A percentile compares a stretch with the other conserved stretches of the same genome.
phyloP scores from a whole-genome alignment of 2,329 filamentous ascomycete genomes.

The Aspergillus hortae region DNA sequence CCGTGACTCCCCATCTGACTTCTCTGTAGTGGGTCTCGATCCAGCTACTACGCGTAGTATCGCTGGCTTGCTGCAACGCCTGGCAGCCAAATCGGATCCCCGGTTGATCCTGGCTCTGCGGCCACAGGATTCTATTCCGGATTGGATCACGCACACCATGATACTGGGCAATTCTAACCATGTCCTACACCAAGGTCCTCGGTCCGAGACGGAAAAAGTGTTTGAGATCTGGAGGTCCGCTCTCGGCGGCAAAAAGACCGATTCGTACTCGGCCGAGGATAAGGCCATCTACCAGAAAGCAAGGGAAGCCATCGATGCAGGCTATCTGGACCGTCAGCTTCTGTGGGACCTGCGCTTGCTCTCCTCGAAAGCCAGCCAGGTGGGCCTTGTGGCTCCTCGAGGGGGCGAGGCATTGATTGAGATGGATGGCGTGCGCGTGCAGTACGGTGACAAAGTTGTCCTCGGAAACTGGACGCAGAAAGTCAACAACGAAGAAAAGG shows the following conservation, averaged over 20 bases:
- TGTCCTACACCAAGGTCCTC: conserved; percentile 63
- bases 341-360: conserved; percentile 21
- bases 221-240: conserved; percentile 29
- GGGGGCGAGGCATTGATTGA: conserved; percentile 72
- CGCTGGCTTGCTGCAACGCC: conserved; percentile 64
- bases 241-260: background rate
- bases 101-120: conserved; percentile 73
- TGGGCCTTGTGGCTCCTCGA: conserved; percentile 8
- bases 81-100: conserved; percentile 66
- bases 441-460: conserved; percentile 72
- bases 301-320: conserved; percentile 15
- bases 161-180: conserved; percentile 66
- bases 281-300: conserved; percentile 12
- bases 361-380: conserved; percentile 14
- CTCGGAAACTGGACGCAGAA: conserved; percentile 76
- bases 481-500: conserved; percentile 45
- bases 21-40: conserved; percentile 72
- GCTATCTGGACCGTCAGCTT: conserved; percentile 22
- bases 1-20: background rate
- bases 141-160: conserved; percentile 84
- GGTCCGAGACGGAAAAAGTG: conserved; percentile 54
- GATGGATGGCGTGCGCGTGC: conserved; percentile 79
- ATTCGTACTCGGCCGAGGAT: background rate
- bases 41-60: conserved; percentile 72
- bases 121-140: conserved; percentile 81